Conservation (phyloP, 2,329 filamentous ascomycete species). For the Calonectria hawksworthii region DNA sequence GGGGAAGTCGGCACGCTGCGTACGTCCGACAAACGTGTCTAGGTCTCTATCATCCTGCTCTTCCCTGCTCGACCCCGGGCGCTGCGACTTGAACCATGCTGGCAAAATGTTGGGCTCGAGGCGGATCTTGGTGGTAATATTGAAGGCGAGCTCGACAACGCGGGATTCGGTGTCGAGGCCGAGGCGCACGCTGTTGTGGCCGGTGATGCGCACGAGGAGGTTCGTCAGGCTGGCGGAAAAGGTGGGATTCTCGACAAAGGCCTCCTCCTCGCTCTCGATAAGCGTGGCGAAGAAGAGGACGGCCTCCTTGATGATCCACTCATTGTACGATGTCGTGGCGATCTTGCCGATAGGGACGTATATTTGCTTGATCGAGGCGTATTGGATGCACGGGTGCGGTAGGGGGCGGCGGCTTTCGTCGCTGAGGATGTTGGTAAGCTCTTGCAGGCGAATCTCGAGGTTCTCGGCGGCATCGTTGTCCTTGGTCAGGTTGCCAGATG, state of each 20-base stretch:
- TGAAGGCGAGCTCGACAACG: constrained; percentile 94
- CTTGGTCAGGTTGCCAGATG: constrained; percentile 70
- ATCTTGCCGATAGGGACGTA: constrained; percentile 93
- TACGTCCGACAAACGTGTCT: constrained; percentile 85
- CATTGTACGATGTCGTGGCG: constrained; percentile 85
- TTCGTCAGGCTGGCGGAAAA: constrained; percentile 92
- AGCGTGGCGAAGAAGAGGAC: constrained; percentile 91
- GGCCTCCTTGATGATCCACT: constrained; percentile 87
- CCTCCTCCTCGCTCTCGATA: constrained; percentile 96
- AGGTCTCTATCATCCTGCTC: constrained; percentile 70
- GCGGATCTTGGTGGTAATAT: constrained; percentile 95
- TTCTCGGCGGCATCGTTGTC: constrained; percentile 74
- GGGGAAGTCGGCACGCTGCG: constrained; percentile 93
- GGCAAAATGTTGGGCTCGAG: constrained; percentile 88
- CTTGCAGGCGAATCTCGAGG: constrained; percentile 73
- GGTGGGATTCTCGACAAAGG: constrained; percentile 86
- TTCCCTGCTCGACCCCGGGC: constrained; percentile 47
- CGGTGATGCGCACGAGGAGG: constrained; percentile 83
- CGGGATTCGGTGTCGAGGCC: constrained; percentile 87
- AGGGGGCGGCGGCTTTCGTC: constrained; percentile 91
- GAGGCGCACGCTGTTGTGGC: constrained; percentile 79
- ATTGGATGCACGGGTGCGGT: constrained; percentile 92
- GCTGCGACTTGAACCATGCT: constrained; percentile 85
- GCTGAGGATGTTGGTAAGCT: constrained; percentile 80
- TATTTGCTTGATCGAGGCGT: constrained; percentile 87